A percentile compares a stretch with the other conserved stretches of the same genome.
Evolutionary conservation across 2,329 filamentous ascomycete genomes (phyloP).

Genomic region (Fusarium sororula): DNA sequence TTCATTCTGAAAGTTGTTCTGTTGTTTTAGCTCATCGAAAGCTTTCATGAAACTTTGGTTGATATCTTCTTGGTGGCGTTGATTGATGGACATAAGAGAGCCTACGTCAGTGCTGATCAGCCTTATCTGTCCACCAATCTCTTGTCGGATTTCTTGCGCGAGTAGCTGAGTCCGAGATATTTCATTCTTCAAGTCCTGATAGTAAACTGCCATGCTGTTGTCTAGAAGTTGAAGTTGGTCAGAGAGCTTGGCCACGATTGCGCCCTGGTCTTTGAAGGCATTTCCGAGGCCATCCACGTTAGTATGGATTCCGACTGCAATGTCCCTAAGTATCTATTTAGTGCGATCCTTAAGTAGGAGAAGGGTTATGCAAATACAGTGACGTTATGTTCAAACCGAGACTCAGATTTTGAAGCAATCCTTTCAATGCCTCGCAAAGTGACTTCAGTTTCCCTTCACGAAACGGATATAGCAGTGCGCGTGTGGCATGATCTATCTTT

Average conservation of each 20-base stretch:
- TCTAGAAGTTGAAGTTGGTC: fast-evolving
- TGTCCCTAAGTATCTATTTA: fast-evolving
- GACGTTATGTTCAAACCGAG: fast-evolving
- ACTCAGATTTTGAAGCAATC: neutral
- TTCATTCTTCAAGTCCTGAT: fast-evolving
- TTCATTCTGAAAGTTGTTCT: neutral
- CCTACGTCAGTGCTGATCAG: neutral
- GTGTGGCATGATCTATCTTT: neutral
- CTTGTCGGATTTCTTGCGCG: neutral
- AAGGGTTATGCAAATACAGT: fast-evolving
- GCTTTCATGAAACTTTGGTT: fast-evolving
- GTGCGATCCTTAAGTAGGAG: fast-evolving
- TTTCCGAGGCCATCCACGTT: fast-evolving
- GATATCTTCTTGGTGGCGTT: fast-evolving
- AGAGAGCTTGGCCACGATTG: neutral
- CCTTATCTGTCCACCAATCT: neutral
- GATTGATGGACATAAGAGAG: neutral
- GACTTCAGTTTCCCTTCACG: neutral
- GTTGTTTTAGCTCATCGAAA: neutral
- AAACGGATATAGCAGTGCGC: fast-evolving
- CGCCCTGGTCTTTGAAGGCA: fast-evolving
- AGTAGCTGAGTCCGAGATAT: neutral
- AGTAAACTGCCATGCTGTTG: fast-evolving
- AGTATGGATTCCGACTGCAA: neutral
- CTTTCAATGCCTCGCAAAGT: neutral